Conservation (phyloP, 208 protist genomes). For the Crithidia sp. region DNA sequence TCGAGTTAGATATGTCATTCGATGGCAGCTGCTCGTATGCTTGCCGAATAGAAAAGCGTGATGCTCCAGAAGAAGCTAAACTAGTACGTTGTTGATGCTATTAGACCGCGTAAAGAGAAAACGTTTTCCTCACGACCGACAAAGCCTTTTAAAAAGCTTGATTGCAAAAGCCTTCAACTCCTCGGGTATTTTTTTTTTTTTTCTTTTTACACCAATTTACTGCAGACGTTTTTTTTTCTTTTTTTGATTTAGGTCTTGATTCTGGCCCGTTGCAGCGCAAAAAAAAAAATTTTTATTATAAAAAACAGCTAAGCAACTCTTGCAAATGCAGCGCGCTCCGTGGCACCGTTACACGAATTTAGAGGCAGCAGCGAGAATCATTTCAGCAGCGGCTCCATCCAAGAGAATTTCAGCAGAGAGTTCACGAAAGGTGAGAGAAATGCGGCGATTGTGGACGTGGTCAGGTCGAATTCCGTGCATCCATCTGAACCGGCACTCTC, state of each 20-base stretch:
- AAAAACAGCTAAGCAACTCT: not conserved
- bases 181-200: too few species aligned
- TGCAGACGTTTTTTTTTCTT: not conserved
- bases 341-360: constrained; percentile 58
- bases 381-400: constrained; percentile 19
- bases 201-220: too few species aligned
- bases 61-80: too few species aligned
- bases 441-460: constrained; percentile 56
- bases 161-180: too few species aligned
- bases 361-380: constrained; percentile 43
- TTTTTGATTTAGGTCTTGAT: not conserved
- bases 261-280: not conserved
- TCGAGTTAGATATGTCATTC: too few species aligned
- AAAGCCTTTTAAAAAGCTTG: too few species aligned
- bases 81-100: too few species aligned
- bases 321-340: too few species aligned
- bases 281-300: not conserved
- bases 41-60: too few species aligned
- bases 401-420: constrained; percentile 57
- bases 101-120: too few species aligned
- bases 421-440: constrained; percentile 88
- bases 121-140: too few species aligned
- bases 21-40: too few species aligned
- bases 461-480: constrained; percentile 87
- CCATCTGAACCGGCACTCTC: constrained; percentile 72